Evolutionary conservation across 2,329 filamentous ascomycete genomes (phyloP), one percentile per base, ranked within the genome.

Genomic region (Penicillium vulpinum): DNA sequence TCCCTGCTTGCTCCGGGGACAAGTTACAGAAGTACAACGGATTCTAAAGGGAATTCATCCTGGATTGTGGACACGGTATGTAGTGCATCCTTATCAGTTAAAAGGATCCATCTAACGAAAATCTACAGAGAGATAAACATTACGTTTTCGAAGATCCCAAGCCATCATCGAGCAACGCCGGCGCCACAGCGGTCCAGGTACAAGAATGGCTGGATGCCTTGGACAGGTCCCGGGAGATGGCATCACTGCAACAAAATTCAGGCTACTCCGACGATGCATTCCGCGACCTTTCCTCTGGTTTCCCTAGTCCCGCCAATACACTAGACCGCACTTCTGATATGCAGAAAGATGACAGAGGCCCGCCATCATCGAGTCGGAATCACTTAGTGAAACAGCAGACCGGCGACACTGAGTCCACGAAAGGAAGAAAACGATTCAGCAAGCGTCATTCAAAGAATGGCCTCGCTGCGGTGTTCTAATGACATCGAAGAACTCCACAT

Each of bases 71-170:
- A 97, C 78, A 95, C 91, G 65, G 94, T 97, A 86, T 82, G 92
- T 83, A 35, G 44, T 31, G 56, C 66, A 50, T 60, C 54, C 31
- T 40, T 41, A 39, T 41, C 22, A 13, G 41, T 56, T 10, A 33
- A 46, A 28, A 22, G 59, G 56, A 62, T 61, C 47, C 73, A 62
- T n/a, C 72, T 74, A 63, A 73, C 63, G 21, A 51, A 35, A 54
- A 16, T 18, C 7, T 57, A 38, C 65, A 96, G 93, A 86, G 86
- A 63, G 92, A 96, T 57, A 89, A 92, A 69, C 92, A 95, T 67
- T 94, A 90, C 72, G 89, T 89, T 15, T 99, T 99, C 69, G 94
- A 99, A 77, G 92, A 97, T 68, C 83, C 87, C n/a, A 96, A 95
- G 72, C 83, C 87, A 18, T 85, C 87, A 56, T 81, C 81, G 46